Base-by-base conservation (phyloP, 2,329 filamentous ascomycete species). In the Reticulascus tulasneorum region DNA sequence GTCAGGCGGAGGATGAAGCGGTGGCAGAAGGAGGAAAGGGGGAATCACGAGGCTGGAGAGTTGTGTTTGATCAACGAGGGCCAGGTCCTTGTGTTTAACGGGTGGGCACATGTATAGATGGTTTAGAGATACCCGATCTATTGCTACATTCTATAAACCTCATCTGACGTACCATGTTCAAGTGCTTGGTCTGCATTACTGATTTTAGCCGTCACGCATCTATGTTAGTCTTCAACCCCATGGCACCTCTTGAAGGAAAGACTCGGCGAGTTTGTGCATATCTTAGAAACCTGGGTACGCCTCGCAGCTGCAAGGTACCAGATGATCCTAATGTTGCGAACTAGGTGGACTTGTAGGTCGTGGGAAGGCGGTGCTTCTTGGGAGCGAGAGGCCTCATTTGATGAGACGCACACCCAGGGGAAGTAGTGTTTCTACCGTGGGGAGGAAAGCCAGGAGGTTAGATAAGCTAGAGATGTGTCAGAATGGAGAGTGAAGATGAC, bases 1-100 rank as follows among this genome's bases (percentile, higher is more conserved):
- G 57, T 73, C 8, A 49, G 53, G 7, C 54, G 50, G 16, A 64
- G 68, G 52, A 47, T 67, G 26, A 41, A 46, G 13, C 50, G 51
- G 13, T 71, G 67, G 60, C 52, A 63, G 40, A 58, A 49, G 36
- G 57, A 56, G 44, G 50, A 48, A 10, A 44, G 47, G 24, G 53
- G 58, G 10, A 58, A 58, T 10, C 45, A 54, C 10, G 72, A 76
- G 51, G 56, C 58, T 5, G 75, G 74, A 7, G 54, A 56, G 29
- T 66, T 69, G 40, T 80, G 76, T 46, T 49, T 79, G 47, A 70
- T 80, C 29, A 72, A 79, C 47, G 76, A 80, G 60, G 78, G 77
- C 69, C 76, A 80, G 49, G 70, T 80, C 16, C 53, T 80, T 37
- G 67, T 64, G 24, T 60, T 64, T 42, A 76, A 73, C 49, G 76